Evolutionary conservation across 768 basidiomycete genomes (phyloP), one percentile per base, ranked within the genome.

Genomic region (Mycena sanguinolenta): DNA sequence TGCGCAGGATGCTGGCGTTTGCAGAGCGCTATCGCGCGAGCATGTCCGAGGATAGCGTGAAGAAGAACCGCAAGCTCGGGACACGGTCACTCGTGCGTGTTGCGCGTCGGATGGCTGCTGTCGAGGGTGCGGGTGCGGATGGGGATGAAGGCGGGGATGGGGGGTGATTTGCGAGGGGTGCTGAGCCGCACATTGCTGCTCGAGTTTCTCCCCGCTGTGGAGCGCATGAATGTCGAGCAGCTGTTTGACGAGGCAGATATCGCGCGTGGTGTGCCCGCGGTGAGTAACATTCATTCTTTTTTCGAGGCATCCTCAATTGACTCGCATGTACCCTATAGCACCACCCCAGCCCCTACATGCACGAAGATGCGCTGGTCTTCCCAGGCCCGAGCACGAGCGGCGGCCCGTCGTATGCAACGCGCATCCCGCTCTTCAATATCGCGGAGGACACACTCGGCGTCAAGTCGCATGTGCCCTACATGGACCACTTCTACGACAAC

Each of bases 401-500:
- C 16, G 79, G 76, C 46, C 76, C 76, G 23, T 74, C 80, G 3
- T 69, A 74, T 2, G 58, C 82, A 8, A 84, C 84, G 1, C 67
- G 64, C 2, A 85, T 92, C 32, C 87, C 88, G 2, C 74, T 82
- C 6, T 91, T 91, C 75, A 81, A 89, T 54, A 66, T 82, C 21
- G 68, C 79, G 2, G 79, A 86, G 68, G 90, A 92, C 72, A 81
- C 82, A 5, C 86, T 86, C 42, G 90, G 91, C 17, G 84, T 81
- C 14, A 84, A 84, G 1, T 89, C 89, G 2, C 86, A 88, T 78
- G 84, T 92, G 2, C 91, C 91, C 19, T 84, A 90, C 71, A 91
- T 91, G 90, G 89, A 89, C 63, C 86, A 90, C 71, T 92, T 91
- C 77, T 91, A 91, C 73, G 88, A 92, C 70, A 92, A 92, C 71